A percentile compares a stretch with the other conserved stretches of the same genome.
Evolutionary conservation across 495 filamentous ascomycete species (phyloP).

Genomic region (Neurospora sp.): DNA sequence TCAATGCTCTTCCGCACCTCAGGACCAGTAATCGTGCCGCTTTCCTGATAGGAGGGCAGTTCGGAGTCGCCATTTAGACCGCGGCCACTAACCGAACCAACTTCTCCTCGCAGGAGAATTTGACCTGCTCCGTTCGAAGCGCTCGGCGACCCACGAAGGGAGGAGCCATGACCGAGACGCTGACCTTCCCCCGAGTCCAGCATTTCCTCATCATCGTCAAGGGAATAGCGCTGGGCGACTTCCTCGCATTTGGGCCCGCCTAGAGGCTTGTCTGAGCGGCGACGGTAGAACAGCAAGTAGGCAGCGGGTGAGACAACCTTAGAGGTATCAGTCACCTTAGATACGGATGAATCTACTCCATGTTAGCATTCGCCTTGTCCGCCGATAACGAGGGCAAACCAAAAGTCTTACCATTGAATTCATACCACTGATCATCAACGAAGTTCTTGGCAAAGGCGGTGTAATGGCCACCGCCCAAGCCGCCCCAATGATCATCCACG

Average conservation of each 20-base stretch:
- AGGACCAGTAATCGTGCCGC: neutral
- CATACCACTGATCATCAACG: conserved; percentile 76
- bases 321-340: conserved; percentile 39
- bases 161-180: conserved; percentile 74
- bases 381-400: neutral
- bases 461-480: conserved; percentile 88
- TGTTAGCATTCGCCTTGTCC: conserved; percentile 7
- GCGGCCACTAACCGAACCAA: conserved; percentile 38
- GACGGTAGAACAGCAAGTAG: conserved; percentile 93
- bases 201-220: conserved; percentile 33
- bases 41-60: conserved; percentile 13
- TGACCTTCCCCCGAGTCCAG: conserved; percentile 68
- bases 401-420: conserved; percentile 76
- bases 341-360: conserved; percentile 57
- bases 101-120: conserved; percentile 57
- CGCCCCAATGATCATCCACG: conserved; percentile 91
- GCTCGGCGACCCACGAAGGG: conserved; percentile 78
- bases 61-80: conserved; percentile 3
- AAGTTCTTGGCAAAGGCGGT: conserved; percentile 91
- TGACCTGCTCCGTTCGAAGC: conserved; percentile 64
- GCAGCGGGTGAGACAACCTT: conserved; percentile 58
- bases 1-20: conserved; percentile 30
- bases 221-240: conserved; percentile 47
- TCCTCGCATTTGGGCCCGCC: conserved; percentile 66
- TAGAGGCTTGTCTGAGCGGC: conserved; percentile 62